Conservation (phyloP, 108 stramenopile species). For the Skeletonema potamos region DNA sequence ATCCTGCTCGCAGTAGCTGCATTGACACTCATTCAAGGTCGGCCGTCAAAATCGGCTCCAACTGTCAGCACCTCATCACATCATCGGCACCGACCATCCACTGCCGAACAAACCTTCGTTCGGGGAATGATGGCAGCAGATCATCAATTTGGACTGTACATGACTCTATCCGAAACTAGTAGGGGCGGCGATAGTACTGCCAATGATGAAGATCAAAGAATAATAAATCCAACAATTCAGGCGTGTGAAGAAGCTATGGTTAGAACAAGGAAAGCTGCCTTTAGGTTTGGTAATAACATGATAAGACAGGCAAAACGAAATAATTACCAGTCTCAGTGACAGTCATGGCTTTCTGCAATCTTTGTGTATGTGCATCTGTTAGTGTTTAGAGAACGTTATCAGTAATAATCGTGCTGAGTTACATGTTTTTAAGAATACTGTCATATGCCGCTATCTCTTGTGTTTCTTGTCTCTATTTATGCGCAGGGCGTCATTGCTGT, state of each 20-base stretch:
- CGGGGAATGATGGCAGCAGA: constrained; percentile 46
- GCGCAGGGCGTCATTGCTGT: too few species aligned
- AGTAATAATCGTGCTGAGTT: neutral
- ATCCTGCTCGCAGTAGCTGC: neutral
- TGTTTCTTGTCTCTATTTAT: too few species aligned
- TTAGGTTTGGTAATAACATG: neutral
- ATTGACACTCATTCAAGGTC: neutral
- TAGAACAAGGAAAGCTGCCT: neutral
- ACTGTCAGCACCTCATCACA: neutral
- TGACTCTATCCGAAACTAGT: constrained; percentile 26
- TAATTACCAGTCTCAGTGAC: neutral
- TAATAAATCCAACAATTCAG: neutral
- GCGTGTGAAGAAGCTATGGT: neutral
- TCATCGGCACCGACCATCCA: constrained; percentile 1
- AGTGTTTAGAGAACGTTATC: neutral
- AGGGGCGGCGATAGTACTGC: neutral
- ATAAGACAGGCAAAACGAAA: neutral
- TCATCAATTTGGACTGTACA: constrained; percentile 36
- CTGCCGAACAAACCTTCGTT: constrained; percentile 27
- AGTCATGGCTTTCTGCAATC: neutral
- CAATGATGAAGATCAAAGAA: neutral
- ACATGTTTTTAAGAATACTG: neutral
- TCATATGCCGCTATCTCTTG: neutral
- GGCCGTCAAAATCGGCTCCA: neutral
- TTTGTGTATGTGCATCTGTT: neutral